Base-by-base conservation (phyloP, 164 flowering plant species). In the Vitis labrusca region DNA sequence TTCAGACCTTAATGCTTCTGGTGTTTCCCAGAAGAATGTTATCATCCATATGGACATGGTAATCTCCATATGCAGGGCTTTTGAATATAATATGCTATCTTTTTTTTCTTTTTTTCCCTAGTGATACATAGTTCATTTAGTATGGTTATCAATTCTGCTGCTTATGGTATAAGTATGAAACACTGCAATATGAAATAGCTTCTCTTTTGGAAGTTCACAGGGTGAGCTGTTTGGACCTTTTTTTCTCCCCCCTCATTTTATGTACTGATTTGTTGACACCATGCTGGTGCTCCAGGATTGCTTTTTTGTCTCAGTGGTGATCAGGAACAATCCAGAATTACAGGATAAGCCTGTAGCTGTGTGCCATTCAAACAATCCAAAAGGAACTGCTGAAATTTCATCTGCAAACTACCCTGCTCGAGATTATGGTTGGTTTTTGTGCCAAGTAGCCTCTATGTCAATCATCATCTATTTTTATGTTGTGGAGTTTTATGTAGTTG, bases 341-440 rank as follows among this genome's bases (percentile, higher is more conserved):
- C 77, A 57, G 63, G 94, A 87, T 68, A 88, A 82, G 80, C 95
- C 99, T 71, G 97, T 91, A 61, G 99, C 97, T 75, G 88, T 96
- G 16, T 93, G 97, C 75, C 98, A 92, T 65, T 93, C 98, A 23
- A 92, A 93, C 74, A 96, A 77, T 80, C 89, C 94, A 16, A 93
- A 88, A 71, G 99, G 99, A 70, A 96, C 98, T 63, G 91, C 99
- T 74, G 99, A 96, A 83, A 93, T 93, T 75, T 93, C 98, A 27
- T 91, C 97, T 63, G 97, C 98, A 68, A 96, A 93, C 73, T 96
- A 96, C 73, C 95, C 95, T 75, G 99, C 98, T 68, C 80, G 98
- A 54, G 83, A 75, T 75, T 85, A 79, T 85, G 98, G 98, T 95
- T 67, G 66, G 77, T 79, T 67, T 63, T 66, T 73, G 3, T 44